Percentiles rank a stretch among this genome's conserved stretches.
Conservation (phyloP, 345 rosid species). For the Salix viminalis region DNA sequence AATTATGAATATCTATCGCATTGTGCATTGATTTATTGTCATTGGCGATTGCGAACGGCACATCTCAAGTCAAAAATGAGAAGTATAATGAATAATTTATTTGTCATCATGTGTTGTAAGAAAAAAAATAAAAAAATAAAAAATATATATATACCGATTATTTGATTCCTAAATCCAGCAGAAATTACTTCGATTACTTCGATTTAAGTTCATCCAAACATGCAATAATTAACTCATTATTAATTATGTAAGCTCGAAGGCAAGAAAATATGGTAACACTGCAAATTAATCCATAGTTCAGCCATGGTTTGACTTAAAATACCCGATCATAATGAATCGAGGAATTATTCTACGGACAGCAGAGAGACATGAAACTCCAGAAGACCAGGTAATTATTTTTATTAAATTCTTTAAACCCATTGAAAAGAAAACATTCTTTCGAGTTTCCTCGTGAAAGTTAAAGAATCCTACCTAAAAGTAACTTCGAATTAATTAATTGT, state of each 20-base stretch:
- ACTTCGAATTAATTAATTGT: background rate
- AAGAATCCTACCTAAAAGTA: slow-evolving; percentile 1
- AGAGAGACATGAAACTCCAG: slow-evolving; percentile 1
- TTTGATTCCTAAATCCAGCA: background rate
- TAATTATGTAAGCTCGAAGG: no score
- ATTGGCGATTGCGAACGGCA: slow-evolving; percentile 5
- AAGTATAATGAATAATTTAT: background rate
- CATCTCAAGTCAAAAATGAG: slow-evolving; percentile 17
- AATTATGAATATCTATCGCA: background rate
- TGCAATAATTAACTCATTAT: background rate
- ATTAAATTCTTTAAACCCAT: background rate
- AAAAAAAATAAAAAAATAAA: no score
- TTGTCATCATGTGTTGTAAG: background rate
- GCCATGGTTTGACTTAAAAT: background rate
- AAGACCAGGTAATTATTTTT: background rate
- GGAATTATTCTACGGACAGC: slow-evolving; percentile 9
- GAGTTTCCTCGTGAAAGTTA: background rate
- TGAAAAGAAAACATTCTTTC: slow-evolving; percentile 2
- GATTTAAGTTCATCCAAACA: background rate
- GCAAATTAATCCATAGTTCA: background rate
- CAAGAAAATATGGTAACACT: background rate
- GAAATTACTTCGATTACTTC: background rate
- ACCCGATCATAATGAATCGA: background rate
- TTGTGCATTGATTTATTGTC: background rate
- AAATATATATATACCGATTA: no score